Conservation (phyloP, 768 basidiomycete species). For the Amanita rubescens region DNA sequence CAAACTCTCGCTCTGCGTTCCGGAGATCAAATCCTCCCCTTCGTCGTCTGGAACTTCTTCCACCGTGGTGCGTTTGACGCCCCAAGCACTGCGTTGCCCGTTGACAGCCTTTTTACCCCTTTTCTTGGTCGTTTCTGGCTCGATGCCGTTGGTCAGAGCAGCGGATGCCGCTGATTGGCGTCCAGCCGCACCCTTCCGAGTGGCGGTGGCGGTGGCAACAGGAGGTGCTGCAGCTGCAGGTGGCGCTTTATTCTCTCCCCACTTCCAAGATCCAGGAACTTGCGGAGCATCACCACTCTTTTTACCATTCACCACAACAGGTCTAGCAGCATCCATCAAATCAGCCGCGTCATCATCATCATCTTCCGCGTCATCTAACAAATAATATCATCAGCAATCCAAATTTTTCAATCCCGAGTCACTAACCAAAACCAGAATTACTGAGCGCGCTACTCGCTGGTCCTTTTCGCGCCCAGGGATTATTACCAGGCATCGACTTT, state of each 20-base stretch:
- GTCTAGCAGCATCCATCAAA: not conserved
- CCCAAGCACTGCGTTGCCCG: not conserved
- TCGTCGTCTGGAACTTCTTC: constrained; percentile 7
- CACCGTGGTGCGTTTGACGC: not conserved
- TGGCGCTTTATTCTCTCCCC: not conserved
- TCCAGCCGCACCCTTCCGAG: not conserved
- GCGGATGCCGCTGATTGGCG: not conserved
- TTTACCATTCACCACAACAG: not conserved
- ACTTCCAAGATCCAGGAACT: constrained; percentile 3
- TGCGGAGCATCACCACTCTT: not conserved
- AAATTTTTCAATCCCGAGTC: too few relatives aligned
- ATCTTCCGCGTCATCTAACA: not conserved
- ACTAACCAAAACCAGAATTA: not conserved
- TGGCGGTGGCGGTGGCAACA: not conserved
- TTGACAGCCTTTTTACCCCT: constrained; percentile 2
- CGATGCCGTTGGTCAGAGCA: not conserved
- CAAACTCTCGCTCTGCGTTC: constrained; percentile 1
- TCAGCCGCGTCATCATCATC: constrained; percentile 2
- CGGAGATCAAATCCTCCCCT: not conserved
- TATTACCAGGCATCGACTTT: not conserved
- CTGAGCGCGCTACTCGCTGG: not conserved
- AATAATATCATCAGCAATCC: not conserved
- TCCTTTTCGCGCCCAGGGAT: constrained; percentile 5
- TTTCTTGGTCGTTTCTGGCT: not conserved
- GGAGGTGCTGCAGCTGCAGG: not conserved